Percentiles rank a stretch among this genome's conserved stretches.
Evolutionary conservation across 2,329 filamentous ascomycete species (phyloP).

Genomic region (Tolypocladium tropicale): DNA sequence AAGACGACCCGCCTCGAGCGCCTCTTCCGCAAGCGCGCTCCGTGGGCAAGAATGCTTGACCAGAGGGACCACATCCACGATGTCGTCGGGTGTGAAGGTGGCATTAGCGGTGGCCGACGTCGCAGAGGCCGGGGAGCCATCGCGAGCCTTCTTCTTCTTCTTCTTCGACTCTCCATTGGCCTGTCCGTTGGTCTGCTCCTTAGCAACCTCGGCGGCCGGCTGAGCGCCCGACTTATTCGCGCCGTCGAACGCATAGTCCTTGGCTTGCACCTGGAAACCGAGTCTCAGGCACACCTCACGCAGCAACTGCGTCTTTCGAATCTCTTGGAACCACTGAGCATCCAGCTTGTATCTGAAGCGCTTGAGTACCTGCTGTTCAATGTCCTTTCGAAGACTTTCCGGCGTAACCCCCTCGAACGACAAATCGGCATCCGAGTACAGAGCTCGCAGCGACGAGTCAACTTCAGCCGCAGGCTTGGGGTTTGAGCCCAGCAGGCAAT

Average conservation of each 20-base stretch:
- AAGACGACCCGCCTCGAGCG: constrained; percentile 88
- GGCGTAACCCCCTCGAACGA: constrained; percentile 73
- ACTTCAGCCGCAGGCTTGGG: constrained; percentile 67
- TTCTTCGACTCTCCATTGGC: constrained; percentile 40
- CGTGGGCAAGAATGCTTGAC: constrained; percentile 91
- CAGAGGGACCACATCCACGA: constrained; percentile 86
- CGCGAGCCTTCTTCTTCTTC: constrained; percentile 51
- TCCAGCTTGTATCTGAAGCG: constrained; percentile 71
- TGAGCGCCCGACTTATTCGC: constrained; percentile 19
- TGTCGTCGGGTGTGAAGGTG: constrained; percentile 69
- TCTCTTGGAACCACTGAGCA: constrained; percentile 52
- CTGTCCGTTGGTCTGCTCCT: constrained; percentile 28
- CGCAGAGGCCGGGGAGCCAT: constrained; percentile 39
- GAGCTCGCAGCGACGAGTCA: constrained; percentile 59
- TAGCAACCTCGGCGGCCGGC: constrained; percentile 14
- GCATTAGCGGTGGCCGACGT: constrained; percentile 28
- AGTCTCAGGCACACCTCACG: constrained; percentile 84
- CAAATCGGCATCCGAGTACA: constrained; percentile 77
- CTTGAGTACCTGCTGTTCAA: constrained; percentile 60
- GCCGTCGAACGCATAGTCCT: constrained; percentile 34
- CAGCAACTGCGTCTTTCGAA: constrained; percentile 73
- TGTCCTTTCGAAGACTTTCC: constrained; percentile 54
- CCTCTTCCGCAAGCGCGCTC: constrained; percentile 87
- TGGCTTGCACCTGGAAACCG: constrained; percentile 77
- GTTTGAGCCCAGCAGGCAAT: constrained; percentile 86